Evolutionary conservation across 768 basidiomycete genomes (phyloP).

Genomic region (Macrolepiota fuliginosa): DNA sequence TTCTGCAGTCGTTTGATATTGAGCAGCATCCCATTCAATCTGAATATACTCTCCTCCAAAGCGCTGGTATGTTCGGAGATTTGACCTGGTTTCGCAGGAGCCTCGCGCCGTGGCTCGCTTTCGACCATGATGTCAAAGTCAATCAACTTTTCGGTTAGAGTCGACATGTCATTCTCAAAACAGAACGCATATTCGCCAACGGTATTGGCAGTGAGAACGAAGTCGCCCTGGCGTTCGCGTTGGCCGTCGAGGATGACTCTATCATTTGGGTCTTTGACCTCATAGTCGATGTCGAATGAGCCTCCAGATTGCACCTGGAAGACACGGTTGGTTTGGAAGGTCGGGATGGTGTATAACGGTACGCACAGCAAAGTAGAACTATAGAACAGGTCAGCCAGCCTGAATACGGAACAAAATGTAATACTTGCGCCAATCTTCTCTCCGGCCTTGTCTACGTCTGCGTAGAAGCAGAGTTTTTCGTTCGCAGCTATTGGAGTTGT

Average conservation of each 20-base stretch:
- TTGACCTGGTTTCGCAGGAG: conserved; percentile 85
- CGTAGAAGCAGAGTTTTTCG: conserved; percentile 89
- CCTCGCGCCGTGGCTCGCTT: conserved; percentile 88
- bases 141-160: conserved; percentile 90
- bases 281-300: conserved; percentile 94
- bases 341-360: neutral
- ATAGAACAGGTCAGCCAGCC: conserved; percentile 18
- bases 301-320: conserved; percentile 92
- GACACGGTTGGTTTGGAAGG: neutral
- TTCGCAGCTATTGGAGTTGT: conserved; percentile 79
- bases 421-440: conserved; percentile 83
- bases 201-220: conserved; percentile 91
- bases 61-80: conserved; percentile 90
- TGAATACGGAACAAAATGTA: neutral
- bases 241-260: conserved; percentile 84
- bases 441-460: conserved; percentile 93
- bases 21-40: conserved; percentile 82
- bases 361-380: conserved; percentile 97
- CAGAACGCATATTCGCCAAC: conserved; percentile 94
- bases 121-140: conserved; percentile 99
- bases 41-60: conserved; percentile 94
- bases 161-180: conserved; percentile 97
- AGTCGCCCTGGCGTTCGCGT: conserved; percentile 94
- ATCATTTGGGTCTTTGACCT: conserved; percentile 88
- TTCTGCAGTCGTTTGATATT: conserved; percentile 93